Percentiles rank a stretch among this genome's conserved stretches.
These are phyloP conservation scores for Colletotrichum tamarilloi DNA, from an alignment of 2,329 filamentous ascomycete genomes.

Conservation along the genomic window DNA sequence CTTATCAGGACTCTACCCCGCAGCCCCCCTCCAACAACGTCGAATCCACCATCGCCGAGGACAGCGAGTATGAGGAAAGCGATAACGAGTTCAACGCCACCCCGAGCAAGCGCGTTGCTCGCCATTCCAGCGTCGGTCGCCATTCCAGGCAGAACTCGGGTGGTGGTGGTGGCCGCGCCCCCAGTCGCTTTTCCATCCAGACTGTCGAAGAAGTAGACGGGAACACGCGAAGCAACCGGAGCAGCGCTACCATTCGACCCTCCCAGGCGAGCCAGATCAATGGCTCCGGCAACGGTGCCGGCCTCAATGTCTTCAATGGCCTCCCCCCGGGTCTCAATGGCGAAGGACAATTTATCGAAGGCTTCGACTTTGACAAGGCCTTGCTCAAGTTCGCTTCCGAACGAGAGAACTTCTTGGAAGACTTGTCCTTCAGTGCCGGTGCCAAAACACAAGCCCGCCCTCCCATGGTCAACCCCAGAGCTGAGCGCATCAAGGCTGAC, in stretches of 20 bases:
- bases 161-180: conserved; percentile 58
- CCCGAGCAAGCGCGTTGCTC: conserved; percentile 51
- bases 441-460: conserved; percentile 77
- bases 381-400: conserved; percentile 96
- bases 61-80: conserved; percentile 66
- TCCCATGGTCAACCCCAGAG: conserved; percentile 80
- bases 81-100: conserved; percentile 44
- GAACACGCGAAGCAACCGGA: conserved; percentile 71
- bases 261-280: conserved; percentile 41
- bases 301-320: conserved; percentile 44
- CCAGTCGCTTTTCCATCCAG: conserved; percentile 65
- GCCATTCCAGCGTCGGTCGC: conserved; percentile 62
- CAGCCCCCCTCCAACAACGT: conserved; percentile 55
- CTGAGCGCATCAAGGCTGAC: conserved; percentile 84
- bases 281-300: conserved; percentile 36
- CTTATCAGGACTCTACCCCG: conserved; percentile 65
- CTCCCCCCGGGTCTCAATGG: conserved; percentile 37
- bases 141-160: conserved; percentile 72
- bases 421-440: conserved; percentile 88
- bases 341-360: conserved; percentile 47
- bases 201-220: conserved; percentile 69
- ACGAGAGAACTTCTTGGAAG: conserved; percentile 91
- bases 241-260: conserved; percentile 72
- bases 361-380: conserved; percentile 91
- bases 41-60: conserved; percentile 71